Evolutionary conservation across 2,329 filamentous ascomycete genomes (phyloP).

Genomic region (Cryphonectria naterciae): DNA sequence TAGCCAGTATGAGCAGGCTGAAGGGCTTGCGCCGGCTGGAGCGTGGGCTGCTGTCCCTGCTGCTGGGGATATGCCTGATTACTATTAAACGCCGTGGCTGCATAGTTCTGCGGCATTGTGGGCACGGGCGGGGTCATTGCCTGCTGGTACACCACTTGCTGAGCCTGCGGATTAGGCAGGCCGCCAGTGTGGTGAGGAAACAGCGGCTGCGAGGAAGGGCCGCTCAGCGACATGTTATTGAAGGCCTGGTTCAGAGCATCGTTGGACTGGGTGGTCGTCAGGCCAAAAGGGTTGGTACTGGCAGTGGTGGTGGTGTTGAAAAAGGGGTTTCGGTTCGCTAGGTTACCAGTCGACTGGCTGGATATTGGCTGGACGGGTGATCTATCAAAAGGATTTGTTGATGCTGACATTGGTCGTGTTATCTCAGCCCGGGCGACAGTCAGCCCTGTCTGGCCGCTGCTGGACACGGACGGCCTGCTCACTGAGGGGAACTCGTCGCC

Average conservation of each 20-base stretch:
- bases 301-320: slow-evolving; percentile 66
- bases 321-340: slow-evolving; percentile 62
- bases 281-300: slow-evolving; percentile 60
- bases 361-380: slow-evolving; percentile 62
- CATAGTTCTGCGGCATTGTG: slow-evolving; percentile 46
- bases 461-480: slow-evolving; percentile 47
- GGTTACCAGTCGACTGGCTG: slow-evolving; percentile 66
- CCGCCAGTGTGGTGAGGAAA: slow-evolving; percentile 80
- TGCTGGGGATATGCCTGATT: slow-evolving; percentile 47
- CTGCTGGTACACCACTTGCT: slow-evolving; percentile 49
- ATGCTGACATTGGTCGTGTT: slow-evolving; percentile 36
- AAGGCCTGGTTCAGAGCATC: slow-evolving; percentile 68
- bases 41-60: slow-evolving; percentile 14
- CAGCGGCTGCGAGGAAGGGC: slow-evolving; percentile 56
- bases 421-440: slow-evolving; percentile 32
- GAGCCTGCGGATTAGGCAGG: slow-evolving; percentile 47
- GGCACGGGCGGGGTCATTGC: slow-evolving; percentile 48
- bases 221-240: slow-evolving; percentile 72
- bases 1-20: slow-evolving; percentile 49
- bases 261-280: slow-evolving; percentile 48
- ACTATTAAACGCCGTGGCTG: slow-evolving; percentile 45
- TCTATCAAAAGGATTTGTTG: slow-evolving; percentile 72
- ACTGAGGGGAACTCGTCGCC: slow-evolving; percentile 26
- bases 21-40: slow-evolving; percentile 36
- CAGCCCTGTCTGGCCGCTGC: slow-evolving; percentile 33